Percentiles rank a stretch among this genome's conserved stretches.
phyloP scores from a whole-genome alignment of 192 early-diverging fungal species.

The Phlyctochytrium planicorne region DNA sequence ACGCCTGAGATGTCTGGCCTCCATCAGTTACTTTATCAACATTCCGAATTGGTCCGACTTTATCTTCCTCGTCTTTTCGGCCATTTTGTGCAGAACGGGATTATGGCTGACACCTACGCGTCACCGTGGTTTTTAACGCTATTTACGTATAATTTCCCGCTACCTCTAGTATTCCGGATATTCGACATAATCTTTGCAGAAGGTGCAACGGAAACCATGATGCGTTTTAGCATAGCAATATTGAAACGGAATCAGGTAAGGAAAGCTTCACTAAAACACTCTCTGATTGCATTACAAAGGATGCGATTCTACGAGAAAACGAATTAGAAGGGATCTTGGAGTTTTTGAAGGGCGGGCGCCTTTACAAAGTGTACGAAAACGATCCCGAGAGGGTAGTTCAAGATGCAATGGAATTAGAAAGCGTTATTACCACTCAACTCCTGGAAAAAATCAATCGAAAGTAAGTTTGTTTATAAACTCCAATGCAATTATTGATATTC shows the following conservation, averaged over 20 bases:
- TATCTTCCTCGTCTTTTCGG: slow-evolving; percentile 73
- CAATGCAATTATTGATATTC: neutral
- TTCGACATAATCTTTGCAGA: slow-evolving; percentile 92
- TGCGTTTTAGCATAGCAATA: slow-evolving; percentile 80
- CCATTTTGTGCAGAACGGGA: slow-evolving; percentile 75
- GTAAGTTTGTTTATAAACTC: slow-evolving; percentile 8
- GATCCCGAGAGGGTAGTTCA: slow-evolving; percentile 38
- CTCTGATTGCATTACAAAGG: neutral
- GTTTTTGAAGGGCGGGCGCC: slow-evolving; percentile 63
- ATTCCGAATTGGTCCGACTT: slow-evolving; percentile 77
- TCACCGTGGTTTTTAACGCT: slow-evolving; percentile 98
- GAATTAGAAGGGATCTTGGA: slow-evolving; percentile 84
- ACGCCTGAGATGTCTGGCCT: slow-evolving; percentile 82
- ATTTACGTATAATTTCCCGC: slow-evolving; percentile 90
- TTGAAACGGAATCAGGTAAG: slow-evolving; percentile 74
- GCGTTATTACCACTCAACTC: slow-evolving; percentile 17
- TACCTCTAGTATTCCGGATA: slow-evolving; percentile 82
- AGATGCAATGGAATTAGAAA: slow-evolving; percentile 35
- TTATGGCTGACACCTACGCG: slow-evolving; percentile 89
- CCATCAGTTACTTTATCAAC: slow-evolving; percentile 80
- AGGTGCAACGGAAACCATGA: slow-evolving; percentile 60
- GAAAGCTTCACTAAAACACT: neutral
- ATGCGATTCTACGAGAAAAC: slow-evolving; percentile 54
- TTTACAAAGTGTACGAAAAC: slow-evolving; percentile 35
- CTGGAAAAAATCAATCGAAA: slow-evolving; percentile 2